These are phyloP conservation scores for Teunomyces pallodes DNA, from an alignment of 805 yeast genomes.

Conservation along the genomic window DNA sequence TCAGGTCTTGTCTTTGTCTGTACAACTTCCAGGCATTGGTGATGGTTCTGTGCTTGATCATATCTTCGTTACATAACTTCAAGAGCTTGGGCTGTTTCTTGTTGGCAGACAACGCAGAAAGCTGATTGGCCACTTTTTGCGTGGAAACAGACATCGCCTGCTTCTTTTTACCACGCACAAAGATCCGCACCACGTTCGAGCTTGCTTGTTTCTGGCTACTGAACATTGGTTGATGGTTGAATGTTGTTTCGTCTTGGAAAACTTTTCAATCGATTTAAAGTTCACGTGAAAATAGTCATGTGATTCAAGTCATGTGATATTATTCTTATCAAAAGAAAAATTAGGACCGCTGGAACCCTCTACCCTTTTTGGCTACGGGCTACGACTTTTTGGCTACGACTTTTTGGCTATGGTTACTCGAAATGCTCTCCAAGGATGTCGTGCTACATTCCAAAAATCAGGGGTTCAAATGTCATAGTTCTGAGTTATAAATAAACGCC, in stretches of 20 bases:
- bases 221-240: not conserved
- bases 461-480: too few species aligned
- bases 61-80: conserved; percentile 74
- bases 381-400: too few species aligned
- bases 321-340: too few species aligned
- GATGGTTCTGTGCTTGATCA: conserved; percentile 79
- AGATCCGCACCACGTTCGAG: conserved; percentile 10
- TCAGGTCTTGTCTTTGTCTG: conserved; percentile 50
- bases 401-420: too few species aligned
- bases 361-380: too few species aligned
- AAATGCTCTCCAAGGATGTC: too few species aligned
- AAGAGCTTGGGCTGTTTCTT: conserved; percentile 85
- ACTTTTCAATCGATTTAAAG: not conserved
- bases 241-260: not conserved
- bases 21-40: conserved; percentile 76
- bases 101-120: conserved; percentile 81
- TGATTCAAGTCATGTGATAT: too few species aligned
- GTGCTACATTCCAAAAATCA: too few species aligned
- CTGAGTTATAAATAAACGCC: too few species aligned
- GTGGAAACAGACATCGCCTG: conserved; percentile 35
- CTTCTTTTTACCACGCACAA: conserved; percentile 32
- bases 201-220: conserved; percentile 1
- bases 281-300: not conserved
- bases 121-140: conserved; percentile 49
- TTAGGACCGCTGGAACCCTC: too few species aligned